Evolutionary conservation across 129 eudicot species (phyloP), one percentile per base, ranked within the genome.

Genomic region (Chrysanthemum makinoi): DNA sequence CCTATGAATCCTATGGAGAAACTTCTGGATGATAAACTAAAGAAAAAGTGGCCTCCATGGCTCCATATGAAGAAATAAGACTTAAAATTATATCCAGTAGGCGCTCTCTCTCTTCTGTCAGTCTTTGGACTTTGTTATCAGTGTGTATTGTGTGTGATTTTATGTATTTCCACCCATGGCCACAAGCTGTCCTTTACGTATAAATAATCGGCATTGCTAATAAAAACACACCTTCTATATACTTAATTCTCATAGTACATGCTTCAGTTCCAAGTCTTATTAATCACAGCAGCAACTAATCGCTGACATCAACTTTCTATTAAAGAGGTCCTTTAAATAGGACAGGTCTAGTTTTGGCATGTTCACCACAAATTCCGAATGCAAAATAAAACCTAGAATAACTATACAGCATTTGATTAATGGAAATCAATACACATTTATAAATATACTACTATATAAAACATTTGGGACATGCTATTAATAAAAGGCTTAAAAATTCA

Each of bases 71-170:
- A 46, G 56, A 74, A 74, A 74, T 76, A 72, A 68, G 53, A 76
- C 70, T 66, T 75, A 13, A 5, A 15, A 62, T 73, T 46, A 30
- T 65, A 66, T 52, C 66, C 13, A 67, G 72, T 66, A 70, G 74
- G 79, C 63, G 95, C 90, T 88, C 88, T 72, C 95, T 88, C 84
- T 88, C 95, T 88, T 80, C 88, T 88, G 95, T 88, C 90, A 82
- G 59, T 48, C 3, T 14, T 1, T 60, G 46, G 46, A 60, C 17
- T 60, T 26, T 35, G 13, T 26, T 22, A 60, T 26, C 18, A 2
- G 30, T 60, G 6, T 60, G 46, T 60, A 60, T 22, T 26, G 28
- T 16, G 14, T 15, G 44, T 33, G 7, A 46, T 16, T 24, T 26
- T 60, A 60, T 60, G 17, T 60, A 10, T 26, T 26, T 10, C 30